Evolutionary conservation across 2,329 filamentous ascomycete genomes (phyloP).

Genomic region (Trichoderma gracile): DNA sequence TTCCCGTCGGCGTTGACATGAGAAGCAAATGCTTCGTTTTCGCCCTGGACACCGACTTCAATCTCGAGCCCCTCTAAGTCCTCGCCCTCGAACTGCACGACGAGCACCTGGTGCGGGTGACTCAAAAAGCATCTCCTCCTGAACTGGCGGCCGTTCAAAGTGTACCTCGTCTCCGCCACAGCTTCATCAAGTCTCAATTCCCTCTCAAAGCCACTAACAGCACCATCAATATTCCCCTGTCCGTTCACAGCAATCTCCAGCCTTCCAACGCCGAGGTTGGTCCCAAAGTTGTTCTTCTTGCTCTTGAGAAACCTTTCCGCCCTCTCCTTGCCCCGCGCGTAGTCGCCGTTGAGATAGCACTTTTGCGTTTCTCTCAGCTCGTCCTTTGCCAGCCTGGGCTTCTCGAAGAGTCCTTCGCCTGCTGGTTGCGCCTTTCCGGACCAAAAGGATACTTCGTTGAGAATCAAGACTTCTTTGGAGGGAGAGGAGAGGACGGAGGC

Average conservation of each 20-base stretch:
- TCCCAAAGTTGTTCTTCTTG: slow-evolving; percentile 22
- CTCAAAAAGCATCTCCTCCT: slow-evolving; percentile 16
- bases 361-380: slow-evolving; percentile 25
- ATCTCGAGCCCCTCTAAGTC: slow-evolving; percentile 8
- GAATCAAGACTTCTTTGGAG: slow-evolving; percentile 9
- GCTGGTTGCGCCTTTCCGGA: slow-evolving; percentile 9
- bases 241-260: slow-evolving; percentile 12
- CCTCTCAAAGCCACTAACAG: slow-evolving; percentile 12
- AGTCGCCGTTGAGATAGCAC: slow-evolving; percentile 19
- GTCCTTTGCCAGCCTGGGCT: slow-evolving; percentile 11
- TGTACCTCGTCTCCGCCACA: slow-evolving; percentile 17
- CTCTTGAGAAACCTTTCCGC: slow-evolving; percentile 21
- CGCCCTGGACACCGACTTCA: slow-evolving; percentile 4
- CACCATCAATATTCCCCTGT: neutral
- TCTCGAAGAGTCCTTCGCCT: slow-evolving; percentile 8
- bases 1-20: neutral
- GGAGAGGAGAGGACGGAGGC: slow-evolving; percentile 23
- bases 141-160: neutral
- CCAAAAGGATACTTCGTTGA: slow-evolving; percentile 26
- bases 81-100: slow-evolving; percentile 11
- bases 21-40: slow-evolving; percentile 22
- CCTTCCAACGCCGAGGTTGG: slow-evolving; percentile 18
- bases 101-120: slow-evolving; percentile 19
- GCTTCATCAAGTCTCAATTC: slow-evolving; percentile 23
- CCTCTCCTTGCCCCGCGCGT: slow-evolving; percentile 11